Evolutionary conservation across 208 protist species (phyloP).

Genomic region (Balamuthia mandrillaris): DNA sequence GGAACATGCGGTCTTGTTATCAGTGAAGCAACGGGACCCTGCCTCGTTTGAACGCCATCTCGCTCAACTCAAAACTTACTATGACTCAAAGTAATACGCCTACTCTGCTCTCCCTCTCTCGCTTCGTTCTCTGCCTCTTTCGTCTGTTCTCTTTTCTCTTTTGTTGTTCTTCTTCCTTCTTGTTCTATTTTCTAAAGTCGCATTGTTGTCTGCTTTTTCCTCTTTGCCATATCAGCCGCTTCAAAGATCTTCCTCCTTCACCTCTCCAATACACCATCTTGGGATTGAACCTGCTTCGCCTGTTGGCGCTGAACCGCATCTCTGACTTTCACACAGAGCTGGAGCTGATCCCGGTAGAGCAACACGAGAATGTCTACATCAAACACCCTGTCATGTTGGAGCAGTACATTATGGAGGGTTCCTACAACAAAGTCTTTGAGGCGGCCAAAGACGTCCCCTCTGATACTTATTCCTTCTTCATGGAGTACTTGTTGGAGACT

Average conservation of each 20-base stretch:
- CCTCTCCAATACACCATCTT: conserved; percentile 43
- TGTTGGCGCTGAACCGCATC: conserved; percentile 59
- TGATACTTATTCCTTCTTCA: neutral
- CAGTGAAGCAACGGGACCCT: too few relatives aligned
- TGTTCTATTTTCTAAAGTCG: too few relatives aligned
- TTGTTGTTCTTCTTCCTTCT: too few relatives aligned
- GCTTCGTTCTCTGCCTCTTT: neutral
- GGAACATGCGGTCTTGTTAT: too few relatives aligned
- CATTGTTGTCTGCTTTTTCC: neutral
- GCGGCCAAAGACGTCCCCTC: conserved; percentile 24
- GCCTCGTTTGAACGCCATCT: neutral
- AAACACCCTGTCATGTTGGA: conserved; percentile 56
- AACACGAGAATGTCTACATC: conserved; percentile 47
- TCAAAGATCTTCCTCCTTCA: conserved; percentile 23
- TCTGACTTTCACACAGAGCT: conserved; percentile 66
- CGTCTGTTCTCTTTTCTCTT: too few relatives aligned
- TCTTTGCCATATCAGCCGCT: too few relatives aligned
- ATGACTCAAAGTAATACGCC: neutral
- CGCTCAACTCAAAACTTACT: neutral
- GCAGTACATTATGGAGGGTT: conserved; percentile 64
- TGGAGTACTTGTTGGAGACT: conserved; percentile 46
- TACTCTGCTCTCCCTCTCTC: neutral
- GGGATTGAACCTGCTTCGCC: conserved; percentile 51
- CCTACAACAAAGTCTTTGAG: conserved; percentile 32
- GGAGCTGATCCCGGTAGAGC: conserved; percentile 55